These are phyloP conservation scores for Salvia sclarea DNA, from an alignment of 305 asterid genomes.

Conservation along the genomic window DNA sequence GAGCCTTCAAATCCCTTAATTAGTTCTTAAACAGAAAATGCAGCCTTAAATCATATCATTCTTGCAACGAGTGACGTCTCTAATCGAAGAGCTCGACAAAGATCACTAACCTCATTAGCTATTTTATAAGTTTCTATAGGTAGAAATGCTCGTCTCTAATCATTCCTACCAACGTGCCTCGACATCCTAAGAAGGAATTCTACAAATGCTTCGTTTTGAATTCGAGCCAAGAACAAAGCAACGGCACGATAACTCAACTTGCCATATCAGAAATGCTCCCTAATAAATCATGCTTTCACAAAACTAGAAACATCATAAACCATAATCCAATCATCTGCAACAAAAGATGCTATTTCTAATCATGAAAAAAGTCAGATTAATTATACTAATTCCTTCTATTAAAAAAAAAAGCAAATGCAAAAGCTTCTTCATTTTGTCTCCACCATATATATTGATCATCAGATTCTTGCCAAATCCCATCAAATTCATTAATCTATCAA, in stretches of 20 bases:
- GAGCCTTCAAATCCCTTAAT: not conserved
- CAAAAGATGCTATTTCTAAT: not conserved
- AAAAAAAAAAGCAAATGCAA: not conserved
- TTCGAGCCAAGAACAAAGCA: conserved; percentile 6
- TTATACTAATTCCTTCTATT: not conserved
- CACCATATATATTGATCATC: not conserved
- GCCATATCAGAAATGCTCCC: not conserved
- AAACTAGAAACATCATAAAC: conserved; percentile 31
- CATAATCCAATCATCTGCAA: conserved; percentile 1
- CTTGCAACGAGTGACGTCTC: not conserved
- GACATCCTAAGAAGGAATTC: not conserved
- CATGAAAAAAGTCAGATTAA: not conserved
- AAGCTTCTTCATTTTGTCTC: not conserved
- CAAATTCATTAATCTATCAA: conserved; percentile 18
- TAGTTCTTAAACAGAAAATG: not conserved
- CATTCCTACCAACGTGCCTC: not conserved
- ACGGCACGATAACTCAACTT: not conserved
- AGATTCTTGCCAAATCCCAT: conserved; percentile 6
- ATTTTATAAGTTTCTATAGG: not conserved
- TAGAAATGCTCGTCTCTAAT: not conserved
- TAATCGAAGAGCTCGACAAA: not conserved
- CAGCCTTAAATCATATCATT: not conserved
- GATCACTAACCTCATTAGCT: not conserved
- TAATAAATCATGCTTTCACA: conserved; percentile 4
- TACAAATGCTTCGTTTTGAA: not conserved